Percentiles rank a stretch among this genome's conserved stretches.
Evolutionary conservation across 2,329 filamentous ascomycete species (phyloP).

Genomic region (Venturia effusa): DNA sequence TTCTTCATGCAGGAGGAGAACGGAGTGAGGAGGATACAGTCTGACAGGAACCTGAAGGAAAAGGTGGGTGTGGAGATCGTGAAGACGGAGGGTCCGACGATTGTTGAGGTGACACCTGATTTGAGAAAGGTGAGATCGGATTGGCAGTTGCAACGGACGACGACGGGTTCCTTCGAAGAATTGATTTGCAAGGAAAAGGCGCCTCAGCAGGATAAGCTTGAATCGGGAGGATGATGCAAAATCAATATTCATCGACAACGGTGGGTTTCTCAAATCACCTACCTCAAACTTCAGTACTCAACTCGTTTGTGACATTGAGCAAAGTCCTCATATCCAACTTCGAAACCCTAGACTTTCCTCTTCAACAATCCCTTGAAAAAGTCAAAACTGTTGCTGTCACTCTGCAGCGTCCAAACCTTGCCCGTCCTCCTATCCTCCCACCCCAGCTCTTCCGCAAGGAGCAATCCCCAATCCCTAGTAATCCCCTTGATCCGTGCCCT

Average conservation of each 20-base stretch:
- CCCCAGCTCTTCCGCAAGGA: slow-evolving; percentile 74
- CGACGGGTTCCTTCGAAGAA: background rate
- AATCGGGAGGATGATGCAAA: background rate
- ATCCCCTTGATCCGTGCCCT: slow-evolving; percentile 75
- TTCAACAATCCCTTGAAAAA: slow-evolving; percentile 84
- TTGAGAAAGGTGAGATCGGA: background rate
- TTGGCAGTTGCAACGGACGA: background rate
- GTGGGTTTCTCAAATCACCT: too few relatives aligned
- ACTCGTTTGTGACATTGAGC: too few relatives aligned
- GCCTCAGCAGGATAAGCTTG: background rate
- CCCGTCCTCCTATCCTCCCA: slow-evolving; percentile 64
- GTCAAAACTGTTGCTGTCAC: slow-evolving; percentile 97
- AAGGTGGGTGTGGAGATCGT: background rate
- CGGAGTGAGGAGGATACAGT: background rate
- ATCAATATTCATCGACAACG: background rate
- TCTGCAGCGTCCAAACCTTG: slow-evolving; percentile 73
- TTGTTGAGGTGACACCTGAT: background rate
- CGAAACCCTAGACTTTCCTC: slow-evolving; percentile 51
- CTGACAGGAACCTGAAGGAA: background rate
- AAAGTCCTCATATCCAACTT: background rate
- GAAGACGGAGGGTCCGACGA: background rate
- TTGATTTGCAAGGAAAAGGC: background rate
- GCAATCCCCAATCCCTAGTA: slow-evolving; percentile 79
- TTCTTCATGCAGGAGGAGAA: background rate
- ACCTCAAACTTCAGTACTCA: too few relatives aligned